Evolutionary conservation across 148 eudicot genomes (phyloP), one percentile per base, ranked within the genome.

Genomic region (Selenicereus undatus): DNA sequence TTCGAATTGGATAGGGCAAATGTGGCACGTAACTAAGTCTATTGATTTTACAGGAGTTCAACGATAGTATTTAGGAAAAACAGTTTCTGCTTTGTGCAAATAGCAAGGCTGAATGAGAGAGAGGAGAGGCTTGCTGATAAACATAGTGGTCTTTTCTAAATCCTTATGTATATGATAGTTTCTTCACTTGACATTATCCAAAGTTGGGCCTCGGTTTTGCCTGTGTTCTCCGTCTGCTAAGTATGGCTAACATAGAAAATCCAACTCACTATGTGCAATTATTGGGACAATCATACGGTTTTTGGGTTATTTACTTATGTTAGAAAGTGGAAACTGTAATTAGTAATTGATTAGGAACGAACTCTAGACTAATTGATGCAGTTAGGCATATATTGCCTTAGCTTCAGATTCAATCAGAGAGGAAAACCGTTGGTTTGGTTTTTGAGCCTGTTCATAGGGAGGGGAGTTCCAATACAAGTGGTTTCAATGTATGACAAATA

Each of bases 261-360:
- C 58, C 27, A 26, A 20, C 70, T 14, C 51, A 36, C 26, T 35
- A 26, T 26, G 77, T 36, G 39, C 36, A 11, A 64, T 62, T 60
- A 52, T 64, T 74, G 73, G 73, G 78, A 74, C 39, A 39, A 62
- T 11, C 36, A n/a, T 42, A 32, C 72, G 82, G 43, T 13, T 35
- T 11, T 5, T 32, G 62, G 32, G 20, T 30, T 51, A 13, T 5
- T 1, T 32, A 32, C 32, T 32, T 32, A 32, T 32, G 62, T 60
- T 60, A 39, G 30, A 73, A 74, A 27, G 9, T 21, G 56, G 30
- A 73, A 74, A 27, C 16, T 21, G 11, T 52, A 3, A 50, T 72
- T 4, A 30, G 11, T 50, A 6, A 50, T 32, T 79, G n/a, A 52
- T 75, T 51, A 75, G 16, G 77, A 2, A 13, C 16, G 51, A 18